Base-by-base conservation (phyloP, 202 grass and related monocot genomes). In the Eragrostis tef region DNA sequence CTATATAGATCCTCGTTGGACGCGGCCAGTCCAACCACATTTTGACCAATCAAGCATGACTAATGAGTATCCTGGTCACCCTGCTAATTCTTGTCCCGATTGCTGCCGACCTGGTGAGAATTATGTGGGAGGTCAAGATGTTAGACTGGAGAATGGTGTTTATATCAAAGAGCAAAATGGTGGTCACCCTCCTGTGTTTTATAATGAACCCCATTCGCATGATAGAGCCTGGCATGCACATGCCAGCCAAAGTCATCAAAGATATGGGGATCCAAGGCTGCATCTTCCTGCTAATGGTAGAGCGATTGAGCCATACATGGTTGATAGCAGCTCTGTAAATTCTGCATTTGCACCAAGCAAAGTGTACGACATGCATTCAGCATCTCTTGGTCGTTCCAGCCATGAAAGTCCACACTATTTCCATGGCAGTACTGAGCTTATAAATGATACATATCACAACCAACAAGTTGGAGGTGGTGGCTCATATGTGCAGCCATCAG, bases 361-460 rank as follows among this genome's bases (percentile, higher is more conserved):
- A 65, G 51, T 82, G 29, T 90, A 93, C 58, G 88, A 93, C 19
- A 31, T 74, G 16, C 89, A 94, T 89, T 77, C 86, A 84, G 20
- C 85, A 72, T 84, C 88, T 75, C 65, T 84, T 47, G 79, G 83
- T 9, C 84, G 87, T 72, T 73, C 88, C 56, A 81, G 51, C 64
- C 85, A 87, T 86, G 90, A 91, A 75, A 91, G 88, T 51, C 41
- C 88, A 11, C 88, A 85, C 67, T 80, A 91, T 79, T 83, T 87
- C 71, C 86, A 75, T 71, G 78, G 73, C 61, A 77, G 50, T 39
- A 81, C 68, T 29, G 83, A 85, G 59, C 61, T 82, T 81, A 85
- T 71, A 19, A 95, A 76, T 82, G 90, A 93, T 61, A 16, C 87
- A 7, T 90, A 95, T 83, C 92, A 88, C 82, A 91, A 82, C 83